Evolutionary conservation across 257 asterid species (phyloP).

Genomic region (Solanum pennellii): DNA sequence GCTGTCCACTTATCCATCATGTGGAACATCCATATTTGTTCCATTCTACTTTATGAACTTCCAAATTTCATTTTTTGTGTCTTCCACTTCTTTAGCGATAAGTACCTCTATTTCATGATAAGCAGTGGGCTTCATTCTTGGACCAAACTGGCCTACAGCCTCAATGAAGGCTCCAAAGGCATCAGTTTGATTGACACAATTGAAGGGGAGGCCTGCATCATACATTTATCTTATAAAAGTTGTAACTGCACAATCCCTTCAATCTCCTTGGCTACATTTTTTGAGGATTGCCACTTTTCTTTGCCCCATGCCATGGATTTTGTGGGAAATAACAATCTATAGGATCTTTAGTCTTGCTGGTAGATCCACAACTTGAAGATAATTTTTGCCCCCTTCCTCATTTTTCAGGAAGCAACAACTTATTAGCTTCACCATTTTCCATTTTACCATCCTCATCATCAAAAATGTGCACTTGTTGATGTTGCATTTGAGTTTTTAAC

Average conservation of each 20-base stretch:
- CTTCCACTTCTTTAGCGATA: neutral
- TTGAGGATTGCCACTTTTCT: neutral
- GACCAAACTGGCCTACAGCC: neutral
- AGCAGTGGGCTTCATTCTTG: neutral
- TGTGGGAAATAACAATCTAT: neutral
- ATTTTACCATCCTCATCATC: neutral
- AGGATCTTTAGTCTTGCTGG: neutral
- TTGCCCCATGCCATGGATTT: neutral
- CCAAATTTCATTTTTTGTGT: neutral
- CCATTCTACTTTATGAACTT: neutral
- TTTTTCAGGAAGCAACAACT: neutral
- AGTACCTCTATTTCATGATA: constrained; percentile 3
- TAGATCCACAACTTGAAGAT: neutral
- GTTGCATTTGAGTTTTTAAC: neutral
- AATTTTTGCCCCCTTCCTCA: neutral
- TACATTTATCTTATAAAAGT: neutral
- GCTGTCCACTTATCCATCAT: neutral
- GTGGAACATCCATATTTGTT: neutral
- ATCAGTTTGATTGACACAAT: neutral
- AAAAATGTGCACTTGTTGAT: neutral
- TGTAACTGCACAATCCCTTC: neutral
- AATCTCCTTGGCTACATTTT: neutral
- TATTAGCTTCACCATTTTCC: neutral
- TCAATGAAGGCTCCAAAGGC: neutral
- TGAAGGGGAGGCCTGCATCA: neutral